Evolutionary conservation across 2,329 filamentous ascomycete species (phyloP).

Genomic region (Cladobotryum protrusum): DNA sequence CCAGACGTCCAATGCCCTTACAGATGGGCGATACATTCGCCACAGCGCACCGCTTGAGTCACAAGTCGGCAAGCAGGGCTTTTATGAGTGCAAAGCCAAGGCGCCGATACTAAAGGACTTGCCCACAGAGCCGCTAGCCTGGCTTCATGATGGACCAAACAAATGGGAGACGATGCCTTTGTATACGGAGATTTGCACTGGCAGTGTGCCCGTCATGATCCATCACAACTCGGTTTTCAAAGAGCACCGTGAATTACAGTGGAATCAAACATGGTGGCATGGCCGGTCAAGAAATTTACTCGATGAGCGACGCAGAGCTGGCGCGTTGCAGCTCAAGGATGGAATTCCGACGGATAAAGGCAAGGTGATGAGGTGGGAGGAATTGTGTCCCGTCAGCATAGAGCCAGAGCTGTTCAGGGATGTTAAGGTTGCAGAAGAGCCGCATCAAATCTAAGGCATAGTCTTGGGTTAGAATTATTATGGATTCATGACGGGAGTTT

Average conservation of each 20-base stretch:
- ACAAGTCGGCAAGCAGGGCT: constrained; percentile 17
- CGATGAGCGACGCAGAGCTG: constrained; percentile 11
- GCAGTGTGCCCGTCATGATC: constrained; percentile 23
- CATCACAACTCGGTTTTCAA: constrained; percentile 23
- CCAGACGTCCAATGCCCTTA: constrained; percentile 19
- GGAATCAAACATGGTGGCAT: constrained; percentile 22
- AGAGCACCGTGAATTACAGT: constrained; percentile 17
- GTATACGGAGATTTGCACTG: constrained; percentile 23
- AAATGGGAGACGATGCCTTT: constrained; percentile 21
- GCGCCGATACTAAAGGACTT: constrained; percentile 13
- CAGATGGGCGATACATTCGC: constrained; percentile 20
- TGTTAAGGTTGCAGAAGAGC: neutral
- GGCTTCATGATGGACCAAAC: constrained; percentile 7
- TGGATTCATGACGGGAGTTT: neutral
- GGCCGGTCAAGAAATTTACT: constrained; percentile 15
- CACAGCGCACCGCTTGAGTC: constrained; percentile 15
- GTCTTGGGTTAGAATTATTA: neutral
- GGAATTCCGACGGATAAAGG: constrained; percentile 16
- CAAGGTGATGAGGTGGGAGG: constrained; percentile 15
- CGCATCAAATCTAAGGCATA: neutral
- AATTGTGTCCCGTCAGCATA: constrained; percentile 19
- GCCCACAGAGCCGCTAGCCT: neutral
- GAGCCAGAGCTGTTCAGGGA: constrained; percentile 23
- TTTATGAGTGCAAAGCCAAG: constrained; percentile 17
- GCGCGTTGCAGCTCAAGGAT: constrained; percentile 12